Conservation (phyloP, 495 filamentous ascomycete species). For the Neurospora sp. region DNA sequence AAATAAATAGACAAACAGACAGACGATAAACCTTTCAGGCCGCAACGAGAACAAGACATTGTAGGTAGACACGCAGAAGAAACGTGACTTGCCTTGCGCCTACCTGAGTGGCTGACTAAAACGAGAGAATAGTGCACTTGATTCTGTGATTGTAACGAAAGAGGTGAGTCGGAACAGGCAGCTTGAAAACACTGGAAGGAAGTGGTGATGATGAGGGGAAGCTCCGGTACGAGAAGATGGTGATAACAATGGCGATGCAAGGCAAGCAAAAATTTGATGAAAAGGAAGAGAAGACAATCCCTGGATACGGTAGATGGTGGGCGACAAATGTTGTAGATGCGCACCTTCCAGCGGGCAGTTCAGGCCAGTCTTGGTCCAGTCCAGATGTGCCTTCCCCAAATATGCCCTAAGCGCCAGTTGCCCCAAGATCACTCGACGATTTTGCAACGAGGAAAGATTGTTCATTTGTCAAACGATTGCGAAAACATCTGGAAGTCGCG, state of each 20-base stretch:
- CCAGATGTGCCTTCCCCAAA: not conserved
- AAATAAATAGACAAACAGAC: not conserved
- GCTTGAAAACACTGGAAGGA: too few species aligned
- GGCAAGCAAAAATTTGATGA: too few species aligned
- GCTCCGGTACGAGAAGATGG: too few species aligned
- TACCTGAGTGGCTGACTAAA: not conserved
- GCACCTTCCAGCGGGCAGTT: not conserved
- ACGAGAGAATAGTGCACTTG: too few species aligned
- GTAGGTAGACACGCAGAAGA: not conserved
- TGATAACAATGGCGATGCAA: too few species aligned
- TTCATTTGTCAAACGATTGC: too few species aligned
- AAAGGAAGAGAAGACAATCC: too few species aligned
- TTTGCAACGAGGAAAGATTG: not conserved
- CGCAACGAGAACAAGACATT: not conserved
- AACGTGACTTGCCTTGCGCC: not conserved
- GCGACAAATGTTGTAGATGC: not conserved
- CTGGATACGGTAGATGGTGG: not conserved
- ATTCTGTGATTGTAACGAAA: too few species aligned
- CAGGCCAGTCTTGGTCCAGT: too few species aligned
- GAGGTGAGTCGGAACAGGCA: too few species aligned
- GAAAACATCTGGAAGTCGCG: too few species aligned
- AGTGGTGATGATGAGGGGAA: too few species aligned
- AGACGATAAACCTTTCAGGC: not conserved
- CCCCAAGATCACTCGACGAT: not conserved
- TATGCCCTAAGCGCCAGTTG: not conserved